Conservation (phyloP, 768 basidiomycete species). For the Udeniomyces megalosporus region DNA sequence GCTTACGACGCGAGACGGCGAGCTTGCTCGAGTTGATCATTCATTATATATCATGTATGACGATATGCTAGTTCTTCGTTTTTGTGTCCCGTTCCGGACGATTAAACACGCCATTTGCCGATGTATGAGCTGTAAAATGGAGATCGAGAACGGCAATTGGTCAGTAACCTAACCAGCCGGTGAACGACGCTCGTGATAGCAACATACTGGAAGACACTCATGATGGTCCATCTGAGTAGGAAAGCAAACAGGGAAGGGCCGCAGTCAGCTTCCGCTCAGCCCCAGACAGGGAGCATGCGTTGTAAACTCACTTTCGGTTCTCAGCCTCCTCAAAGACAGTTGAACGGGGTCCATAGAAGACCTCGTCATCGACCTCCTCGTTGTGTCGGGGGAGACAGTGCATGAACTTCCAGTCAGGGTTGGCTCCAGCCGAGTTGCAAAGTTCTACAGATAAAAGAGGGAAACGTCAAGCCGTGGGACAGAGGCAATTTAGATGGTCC, state of each 20-base stretch:
- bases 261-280: too few relatives aligned
- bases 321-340: conserved; percentile 88
- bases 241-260: too few relatives aligned
- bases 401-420: conserved; percentile 44
- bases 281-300: too few relatives aligned
- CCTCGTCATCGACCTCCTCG: conserved; percentile 91
- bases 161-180: neutral
- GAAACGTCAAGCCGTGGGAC: neutral
- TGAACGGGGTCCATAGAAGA: conserved; percentile 83
- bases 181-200: neutral
- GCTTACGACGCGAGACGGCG: too few relatives aligned
- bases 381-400: conserved; percentile 88
- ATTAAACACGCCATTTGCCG: conserved; percentile 10
- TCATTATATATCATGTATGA: too few relatives aligned
- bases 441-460: conserved; percentile 2
- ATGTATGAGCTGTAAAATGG: neutral
- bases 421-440: conserved; percentile 21
- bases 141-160: neutral
- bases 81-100: too few relatives aligned
- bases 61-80: too few relatives aligned
- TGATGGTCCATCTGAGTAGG: conserved; percentile 2
- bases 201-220: conserved; percentile 13
- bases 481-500: neutral
- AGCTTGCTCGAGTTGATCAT: too few relatives aligned
- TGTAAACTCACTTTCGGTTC: conserved; percentile 49